phyloP scores from a whole-genome alignment of 2,329 filamentous ascomycete species.

The Xylariaceae sp. region DNA sequence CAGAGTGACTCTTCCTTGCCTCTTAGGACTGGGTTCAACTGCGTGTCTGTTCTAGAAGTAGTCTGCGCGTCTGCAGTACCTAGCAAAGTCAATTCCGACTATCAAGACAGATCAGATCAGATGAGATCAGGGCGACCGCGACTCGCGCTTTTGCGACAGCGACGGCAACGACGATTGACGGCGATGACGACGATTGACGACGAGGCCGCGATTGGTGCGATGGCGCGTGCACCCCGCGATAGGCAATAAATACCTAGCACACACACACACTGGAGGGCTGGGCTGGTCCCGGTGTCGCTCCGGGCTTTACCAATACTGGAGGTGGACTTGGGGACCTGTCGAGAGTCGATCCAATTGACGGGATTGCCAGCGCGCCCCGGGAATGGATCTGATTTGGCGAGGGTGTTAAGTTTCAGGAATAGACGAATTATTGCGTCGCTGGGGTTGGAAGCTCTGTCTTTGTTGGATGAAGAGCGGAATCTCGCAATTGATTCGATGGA shows the following conservation, averaged over 20 bases:
- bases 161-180: background rate
- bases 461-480: conserved; percentile 30
- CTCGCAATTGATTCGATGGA: conserved; percentile 34
- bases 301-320: conserved; percentile 9
- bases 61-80: too few species aligned
- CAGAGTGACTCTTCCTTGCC: background rate
- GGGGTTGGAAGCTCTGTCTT: conserved; percentile 18
- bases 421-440: conserved; percentile 24
- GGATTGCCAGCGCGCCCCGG: conserved; percentile 9
- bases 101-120: conserved; percentile 6
- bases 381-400: conserved; percentile 28
- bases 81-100: too few species aligned
- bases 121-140: conserved; percentile 4
- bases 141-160: too few species aligned
- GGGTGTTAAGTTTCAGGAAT: conserved; percentile 25
- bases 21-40: background rate
- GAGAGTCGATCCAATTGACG: conserved; percentile 12
- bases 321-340: background rate
- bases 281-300: background rate
- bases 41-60: background rate
- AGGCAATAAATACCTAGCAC: background rate
- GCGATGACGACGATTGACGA: background rate
- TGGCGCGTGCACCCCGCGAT: conserved; percentile 11
- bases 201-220: conserved; percentile 10
- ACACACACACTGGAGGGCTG: background rate